phyloP scores from a whole-genome alignment of 805 yeast species.

The Clavispora carvajalis region DNA sequence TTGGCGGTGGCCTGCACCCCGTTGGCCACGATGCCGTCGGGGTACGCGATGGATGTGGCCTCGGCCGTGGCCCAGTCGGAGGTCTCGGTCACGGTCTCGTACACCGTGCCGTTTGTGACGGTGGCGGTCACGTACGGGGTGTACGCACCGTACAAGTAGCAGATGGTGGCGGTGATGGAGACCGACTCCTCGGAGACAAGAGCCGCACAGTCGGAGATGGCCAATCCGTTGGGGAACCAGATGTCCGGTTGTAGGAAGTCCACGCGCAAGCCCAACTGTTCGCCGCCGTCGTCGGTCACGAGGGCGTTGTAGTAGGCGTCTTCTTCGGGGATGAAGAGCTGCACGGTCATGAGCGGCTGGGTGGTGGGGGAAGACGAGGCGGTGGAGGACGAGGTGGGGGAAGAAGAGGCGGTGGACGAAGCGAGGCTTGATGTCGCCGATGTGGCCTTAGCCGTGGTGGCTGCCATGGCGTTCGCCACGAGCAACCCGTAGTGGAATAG shows the following conservation, averaged over 20 bases:
- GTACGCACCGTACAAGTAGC: constrained; percentile 27
- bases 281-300: constrained; percentile 9
- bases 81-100: constrained; percentile 9
- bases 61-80: constrained; percentile 4
- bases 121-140: constrained; percentile 8
- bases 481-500: neutral
- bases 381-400: neutral
- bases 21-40: constrained; percentile 20
- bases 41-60: constrained; percentile 22
- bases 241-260: constrained; percentile 35
- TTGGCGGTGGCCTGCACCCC: constrained; percentile 25
- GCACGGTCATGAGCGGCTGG: constrained; percentile 1
- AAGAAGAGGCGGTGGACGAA: neutral
- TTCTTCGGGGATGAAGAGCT: constrained; percentile 12
- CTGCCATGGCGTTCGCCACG: neutral
- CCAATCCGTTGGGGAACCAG: constrained; percentile 31
- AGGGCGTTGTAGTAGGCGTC: constrained; percentile 16
- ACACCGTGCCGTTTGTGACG: constrained; percentile 7
- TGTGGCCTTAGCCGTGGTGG: neutral
- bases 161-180: constrained; percentile 14
- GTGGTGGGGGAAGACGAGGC: neutral
- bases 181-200: no score
- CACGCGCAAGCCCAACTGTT: constrained; percentile 18
- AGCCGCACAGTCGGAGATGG: constrained; percentile 21
- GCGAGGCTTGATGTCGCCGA: neutral